Conservation (phyloP, 1,284 basidiomycete species). For the Ganoderma meredithae region DNA sequence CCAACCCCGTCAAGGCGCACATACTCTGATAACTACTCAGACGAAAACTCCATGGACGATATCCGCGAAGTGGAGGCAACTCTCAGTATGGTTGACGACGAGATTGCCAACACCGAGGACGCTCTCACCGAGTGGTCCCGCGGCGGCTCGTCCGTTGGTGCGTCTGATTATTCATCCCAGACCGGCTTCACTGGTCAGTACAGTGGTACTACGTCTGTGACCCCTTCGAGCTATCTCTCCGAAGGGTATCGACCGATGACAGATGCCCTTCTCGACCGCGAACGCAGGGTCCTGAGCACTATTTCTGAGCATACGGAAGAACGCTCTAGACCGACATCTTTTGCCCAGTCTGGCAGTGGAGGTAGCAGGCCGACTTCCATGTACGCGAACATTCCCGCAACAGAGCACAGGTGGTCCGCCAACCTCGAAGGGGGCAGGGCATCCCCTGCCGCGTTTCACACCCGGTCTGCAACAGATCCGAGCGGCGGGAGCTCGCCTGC, state of each 20-base stretch:
- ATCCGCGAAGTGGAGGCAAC: slow-evolving; percentile 70
- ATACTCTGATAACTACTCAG: slow-evolving; percentile 46
- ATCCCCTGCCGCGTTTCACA: slow-evolving; percentile 35
- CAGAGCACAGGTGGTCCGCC: slow-evolving; percentile 38
- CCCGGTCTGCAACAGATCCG: slow-evolving; percentile 43
- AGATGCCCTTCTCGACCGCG: slow-evolving; percentile 34
- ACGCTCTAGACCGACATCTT: slow-evolving; percentile 44
- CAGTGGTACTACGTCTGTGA: slow-evolving; percentile 28
- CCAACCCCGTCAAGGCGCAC: slow-evolving; percentile 43
- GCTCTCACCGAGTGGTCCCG: slow-evolving; percentile 65
- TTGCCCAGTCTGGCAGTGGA: slow-evolving; percentile 35
- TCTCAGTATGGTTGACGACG: slow-evolving; percentile 68
- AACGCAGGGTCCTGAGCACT: slow-evolving; percentile 43
- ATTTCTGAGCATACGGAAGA: slow-evolving; percentile 51
- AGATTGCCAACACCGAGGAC: slow-evolving; percentile 67
- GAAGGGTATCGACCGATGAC: slow-evolving; percentile 32
- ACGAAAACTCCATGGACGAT: slow-evolving; percentile 55
- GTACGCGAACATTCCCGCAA: slow-evolving; percentile 30
- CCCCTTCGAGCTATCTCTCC: slow-evolving; percentile 31
- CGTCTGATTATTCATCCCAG: slow-evolving; percentile 18
- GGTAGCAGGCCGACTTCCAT: slow-evolving; percentile 38
- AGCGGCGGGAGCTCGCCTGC: slow-evolving; percentile 16
- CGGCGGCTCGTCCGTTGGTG: slow-evolving; percentile 35
- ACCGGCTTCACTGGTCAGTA: slow-evolving; percentile 34
- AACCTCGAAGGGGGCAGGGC: slow-evolving; percentile 27